phyloP scores from a whole-genome alignment of 805 yeast genomes.

The Starmerella khaoyaiensis region DNA sequence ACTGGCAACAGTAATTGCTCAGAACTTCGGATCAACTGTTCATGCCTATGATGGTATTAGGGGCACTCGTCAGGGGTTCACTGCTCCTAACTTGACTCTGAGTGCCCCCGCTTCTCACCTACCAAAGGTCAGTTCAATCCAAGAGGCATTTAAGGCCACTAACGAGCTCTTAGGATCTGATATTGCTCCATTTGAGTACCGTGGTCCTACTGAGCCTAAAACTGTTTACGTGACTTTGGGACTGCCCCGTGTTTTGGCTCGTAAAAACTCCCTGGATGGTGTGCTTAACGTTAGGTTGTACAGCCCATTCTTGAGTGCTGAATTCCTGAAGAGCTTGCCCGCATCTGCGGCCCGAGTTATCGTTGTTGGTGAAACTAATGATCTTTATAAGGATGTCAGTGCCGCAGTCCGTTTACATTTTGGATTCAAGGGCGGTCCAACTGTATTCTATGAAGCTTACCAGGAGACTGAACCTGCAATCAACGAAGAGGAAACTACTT shows the following conservation, averaged over 20 bases:
- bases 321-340: constrained; percentile 51
- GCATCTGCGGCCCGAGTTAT: constrained; percentile 44
- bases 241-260: constrained; percentile 35
- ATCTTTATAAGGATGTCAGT: constrained; percentile 56
- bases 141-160: constrained; percentile 34
- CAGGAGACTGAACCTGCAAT: constrained; percentile 25
- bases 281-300: constrained; percentile 64
- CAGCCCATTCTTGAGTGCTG: constrained; percentile 56
- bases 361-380: constrained; percentile 43
- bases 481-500: constrained; percentile 6
- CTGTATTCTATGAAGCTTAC: constrained; percentile 37
- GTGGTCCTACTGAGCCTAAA: constrained; percentile 48
- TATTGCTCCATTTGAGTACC: constrained; percentile 54
- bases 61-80: constrained; percentile 37
- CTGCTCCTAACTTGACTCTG: background rate
- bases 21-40: constrained; percentile 41
- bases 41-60: constrained; percentile 74
- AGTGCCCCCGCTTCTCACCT: background rate
- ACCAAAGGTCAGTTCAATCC: constrained; percentile 23
- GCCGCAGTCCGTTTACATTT: constrained; percentile 25
- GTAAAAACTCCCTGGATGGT: constrained; percentile 44
- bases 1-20: constrained; percentile 42
- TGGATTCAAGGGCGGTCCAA: constrained; percentile 20
- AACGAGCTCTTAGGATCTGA: constrained; percentile 43
- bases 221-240: constrained; percentile 79